These are phyloP conservation scores for Ramalina peruviana DNA, from an alignment of 495 filamentous ascomycete genomes.

Conservation along the genomic window DNA sequence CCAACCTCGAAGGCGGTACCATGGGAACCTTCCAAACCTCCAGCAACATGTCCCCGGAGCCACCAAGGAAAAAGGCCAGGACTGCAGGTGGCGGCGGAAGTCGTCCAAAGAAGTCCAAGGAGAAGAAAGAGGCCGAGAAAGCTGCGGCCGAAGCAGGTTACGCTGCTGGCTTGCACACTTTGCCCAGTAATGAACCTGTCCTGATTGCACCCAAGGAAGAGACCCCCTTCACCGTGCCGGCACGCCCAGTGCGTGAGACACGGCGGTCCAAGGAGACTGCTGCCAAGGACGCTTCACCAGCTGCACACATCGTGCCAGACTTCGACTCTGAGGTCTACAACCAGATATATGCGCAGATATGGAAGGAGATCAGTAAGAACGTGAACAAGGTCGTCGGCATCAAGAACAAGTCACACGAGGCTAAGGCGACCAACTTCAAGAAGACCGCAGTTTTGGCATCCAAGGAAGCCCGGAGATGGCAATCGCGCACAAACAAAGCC, in stretches of 20 bases:
- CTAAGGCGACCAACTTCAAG: constrained; percentile 79
- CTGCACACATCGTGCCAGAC: constrained; percentile 26
- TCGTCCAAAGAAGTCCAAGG: constrained; percentile 76
- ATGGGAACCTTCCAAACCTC: constrained; percentile 73
- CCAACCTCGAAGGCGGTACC: constrained; percentile 75
- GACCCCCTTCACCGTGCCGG: constrained; percentile 25
- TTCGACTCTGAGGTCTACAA: constrained; percentile 87
- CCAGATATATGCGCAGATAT: constrained; percentile 97
- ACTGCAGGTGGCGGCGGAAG: constrained; percentile 32
- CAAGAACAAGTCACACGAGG: constrained; percentile 66
- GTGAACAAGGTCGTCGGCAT: constrained; percentile 81
- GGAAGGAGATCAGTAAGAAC: constrained; percentile 84
- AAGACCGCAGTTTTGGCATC: constrained; percentile 96
- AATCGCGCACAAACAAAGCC: constrained; percentile 94
- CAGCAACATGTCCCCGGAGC: constrained; percentile 44
- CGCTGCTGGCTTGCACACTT: constrained; percentile 35
- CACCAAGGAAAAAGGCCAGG: constrained; percentile 46
- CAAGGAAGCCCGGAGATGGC: constrained; percentile 95
- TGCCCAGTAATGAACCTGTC: constrained; percentile 70
- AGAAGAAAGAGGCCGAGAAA: constrained; percentile 93
- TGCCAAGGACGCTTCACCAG: constrained; percentile 49
- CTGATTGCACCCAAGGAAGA: constrained; percentile 51
- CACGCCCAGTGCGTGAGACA: constrained; percentile 23
- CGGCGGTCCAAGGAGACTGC: constrained; percentile 45
- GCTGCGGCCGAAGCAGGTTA: constrained; percentile 83